Percentiles rank a stretch among this genome's conserved stretches.
These are phyloP conservation scores for Diplodia intermedia DNA, from an alignment of 2,329 filamentous ascomycete genomes.

Conservation along the genomic window DNA sequence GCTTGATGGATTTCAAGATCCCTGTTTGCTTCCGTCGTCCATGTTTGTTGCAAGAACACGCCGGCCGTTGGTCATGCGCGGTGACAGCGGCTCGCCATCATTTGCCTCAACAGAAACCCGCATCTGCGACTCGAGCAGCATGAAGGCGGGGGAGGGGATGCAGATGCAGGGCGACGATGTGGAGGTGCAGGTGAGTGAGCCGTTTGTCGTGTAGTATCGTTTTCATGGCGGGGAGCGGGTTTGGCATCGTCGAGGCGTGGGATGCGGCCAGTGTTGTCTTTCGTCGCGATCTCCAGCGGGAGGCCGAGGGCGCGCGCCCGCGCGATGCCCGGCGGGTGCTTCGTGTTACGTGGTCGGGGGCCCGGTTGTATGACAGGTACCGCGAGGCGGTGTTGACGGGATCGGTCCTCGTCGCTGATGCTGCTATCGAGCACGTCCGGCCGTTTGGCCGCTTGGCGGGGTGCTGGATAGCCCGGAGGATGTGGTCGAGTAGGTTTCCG, in stretches of 20 bases:
- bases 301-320: not conserved
- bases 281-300: not conserved
- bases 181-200: not conserved
- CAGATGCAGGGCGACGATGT: constrained; percentile 24
- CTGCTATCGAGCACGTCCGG: constrained; percentile 33
- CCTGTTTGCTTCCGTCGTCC: too few relatives aligned
- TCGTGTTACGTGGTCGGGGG: constrained; percentile 44
- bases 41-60: too few relatives aligned
- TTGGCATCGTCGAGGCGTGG: not conserved
- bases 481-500: constrained; percentile 30
- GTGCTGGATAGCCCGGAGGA: constrained; percentile 39
- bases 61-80: too few relatives aligned
- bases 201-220: not conserved
- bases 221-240: not conserved
- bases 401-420: constrained; percentile 37
- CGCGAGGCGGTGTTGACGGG: constrained; percentile 46
- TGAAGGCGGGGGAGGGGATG: not conserved
- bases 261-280: not conserved
- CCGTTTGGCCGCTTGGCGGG: constrained; percentile 42
- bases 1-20: too few relatives aligned
- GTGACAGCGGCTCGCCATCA: too few relatives aligned
- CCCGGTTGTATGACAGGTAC: constrained; percentile 45
- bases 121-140: too few relatives aligned
- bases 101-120: too few relatives aligned
- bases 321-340: not conserved